These are phyloP conservation scores for Articulospora tetracladia DNA, from an alignment of 495 filamentous ascomycete species.

Conservation along the genomic window DNA sequence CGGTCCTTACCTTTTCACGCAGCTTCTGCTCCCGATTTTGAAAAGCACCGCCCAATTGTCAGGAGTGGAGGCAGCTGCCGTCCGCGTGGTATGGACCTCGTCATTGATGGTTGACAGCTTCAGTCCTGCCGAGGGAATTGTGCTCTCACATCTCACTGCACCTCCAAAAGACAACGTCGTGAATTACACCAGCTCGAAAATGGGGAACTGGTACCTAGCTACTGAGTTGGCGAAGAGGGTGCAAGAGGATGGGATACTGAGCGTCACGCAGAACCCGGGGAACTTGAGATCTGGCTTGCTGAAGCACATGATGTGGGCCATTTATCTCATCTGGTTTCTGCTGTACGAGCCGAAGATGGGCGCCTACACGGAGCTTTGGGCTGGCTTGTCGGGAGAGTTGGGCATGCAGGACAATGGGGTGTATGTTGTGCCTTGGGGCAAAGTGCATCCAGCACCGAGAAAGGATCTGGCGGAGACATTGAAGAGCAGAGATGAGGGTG, in stretches of 20 bases:
- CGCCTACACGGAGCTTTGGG: slow-evolving; percentile 26
- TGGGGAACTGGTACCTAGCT: slow-evolving; percentile 31
- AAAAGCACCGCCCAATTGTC: slow-evolving; percentile 28
- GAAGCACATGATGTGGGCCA: neutral
- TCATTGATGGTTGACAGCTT: slow-evolving; percentile 27
- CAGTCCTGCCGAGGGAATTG: slow-evolving; percentile 26
- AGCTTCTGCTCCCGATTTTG: slow-evolving; percentile 44
- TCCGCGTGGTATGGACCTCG: slow-evolving; percentile 39
- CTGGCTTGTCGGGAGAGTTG: slow-evolving; percentile 32
- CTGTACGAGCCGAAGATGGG: slow-evolving; percentile 8
- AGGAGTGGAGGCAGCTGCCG: slow-evolving; percentile 22
- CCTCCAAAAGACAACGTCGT: neutral
- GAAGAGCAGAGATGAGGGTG: slow-evolving; percentile 34
- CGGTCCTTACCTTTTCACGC: slow-evolving; percentile 39
- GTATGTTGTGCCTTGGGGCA: slow-evolving; percentile 41
- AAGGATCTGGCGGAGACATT: slow-evolving; percentile 30
- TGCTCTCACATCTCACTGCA: slow-evolving; percentile 25
- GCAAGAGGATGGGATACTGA: slow-evolving; percentile 5
- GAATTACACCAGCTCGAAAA: slow-evolving; percentile 31
- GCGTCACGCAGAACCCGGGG: slow-evolving; percentile 12
- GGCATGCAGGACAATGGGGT: slow-evolving; percentile 26
- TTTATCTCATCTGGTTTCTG: neutral
- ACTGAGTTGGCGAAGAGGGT: slow-evolving; percentile 24
- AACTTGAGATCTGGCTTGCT: slow-evolving; percentile 7
- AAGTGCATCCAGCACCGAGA: slow-evolving; percentile 14